Percentiles rank a stretch among this genome's conserved stretches.
Conservation (phyloP, 805 yeast species). For the Barnettozyma sp. region DNA sequence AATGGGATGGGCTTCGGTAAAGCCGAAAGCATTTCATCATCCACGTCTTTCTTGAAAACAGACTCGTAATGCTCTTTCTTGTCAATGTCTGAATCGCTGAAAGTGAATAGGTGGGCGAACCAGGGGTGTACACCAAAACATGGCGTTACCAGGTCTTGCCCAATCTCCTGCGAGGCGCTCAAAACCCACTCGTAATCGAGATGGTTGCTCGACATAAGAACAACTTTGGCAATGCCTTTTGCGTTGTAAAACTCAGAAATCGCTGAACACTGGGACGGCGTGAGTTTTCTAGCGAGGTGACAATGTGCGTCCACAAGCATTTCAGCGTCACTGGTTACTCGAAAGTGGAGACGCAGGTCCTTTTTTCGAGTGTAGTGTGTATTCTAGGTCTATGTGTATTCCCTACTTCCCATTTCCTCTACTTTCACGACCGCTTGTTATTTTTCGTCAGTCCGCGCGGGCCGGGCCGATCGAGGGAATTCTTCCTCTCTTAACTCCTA, state of each 20-base stretch:
- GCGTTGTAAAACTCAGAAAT: conserved; percentile 6
- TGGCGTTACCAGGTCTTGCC: conserved; percentile 28
- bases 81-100: conserved; percentile 11
- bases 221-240: conserved; percentile 10
- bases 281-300: conserved; percentile 24
- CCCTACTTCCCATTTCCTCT: too few relatives aligned
- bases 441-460: too few relatives aligned
- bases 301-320: conserved; percentile 31
- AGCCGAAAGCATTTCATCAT: conserved; percentile 30
- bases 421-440: too few relatives aligned
- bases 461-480: too few relatives aligned
- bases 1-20: conserved; percentile 58
- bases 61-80: conserved; percentile 50
- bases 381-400: too few relatives aligned
- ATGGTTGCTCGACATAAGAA: conserved; percentile 44
- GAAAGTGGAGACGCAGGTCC: too few relatives aligned
- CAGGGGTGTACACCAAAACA: conserved; percentile 87
- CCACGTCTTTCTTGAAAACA: conserved; percentile 37
- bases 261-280: conserved; percentile 1
- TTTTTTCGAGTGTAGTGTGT: too few relatives aligned
- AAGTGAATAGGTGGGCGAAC: conserved; percentile 63
- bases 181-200: conserved; percentile 29
- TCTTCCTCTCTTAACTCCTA: too few relatives aligned
- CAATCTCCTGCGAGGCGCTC: conserved; percentile 12
- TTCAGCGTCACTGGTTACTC: too few relatives aligned